Conservation (phyloP, 2,329 filamentous ascomycete species). For the Fusarium abutilonis region DNA sequence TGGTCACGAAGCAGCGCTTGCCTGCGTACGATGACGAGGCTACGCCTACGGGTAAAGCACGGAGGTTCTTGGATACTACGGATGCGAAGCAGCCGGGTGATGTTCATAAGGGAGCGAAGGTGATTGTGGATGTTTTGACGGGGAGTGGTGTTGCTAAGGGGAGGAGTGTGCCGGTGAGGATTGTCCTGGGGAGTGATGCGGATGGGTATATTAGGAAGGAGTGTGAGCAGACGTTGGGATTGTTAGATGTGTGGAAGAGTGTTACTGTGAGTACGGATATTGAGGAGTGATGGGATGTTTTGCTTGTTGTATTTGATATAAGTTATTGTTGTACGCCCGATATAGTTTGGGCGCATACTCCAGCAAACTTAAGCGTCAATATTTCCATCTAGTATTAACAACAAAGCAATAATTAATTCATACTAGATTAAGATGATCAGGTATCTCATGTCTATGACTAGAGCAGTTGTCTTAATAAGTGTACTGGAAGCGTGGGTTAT, state of each 20-base stretch:
- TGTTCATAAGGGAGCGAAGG: constrained; percentile 60
- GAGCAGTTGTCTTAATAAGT: constrained; percentile 35
- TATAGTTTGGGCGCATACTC: too few species aligned
- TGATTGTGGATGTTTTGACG: constrained; percentile 66
- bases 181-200: constrained; percentile 65
- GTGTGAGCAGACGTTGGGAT: constrained; percentile 53
- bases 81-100: constrained; percentile 66
- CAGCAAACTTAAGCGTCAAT: too few species aligned
- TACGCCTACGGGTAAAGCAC: constrained; percentile 44
- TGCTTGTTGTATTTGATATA: too few species aligned
- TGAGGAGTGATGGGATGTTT: neutral
- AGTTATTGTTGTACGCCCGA: too few species aligned
- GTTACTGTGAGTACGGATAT: constrained; percentile 43
- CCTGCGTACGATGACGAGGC: constrained; percentile 48
- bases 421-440: too few species aligned
- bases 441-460: neutral
- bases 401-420: too few species aligned
- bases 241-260: constrained; percentile 61
- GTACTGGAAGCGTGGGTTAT: constrained; percentile 47
- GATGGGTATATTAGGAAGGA: constrained; percentile 55
- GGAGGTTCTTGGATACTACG: constrained; percentile 47
- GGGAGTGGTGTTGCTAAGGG: constrained; percentile 58
- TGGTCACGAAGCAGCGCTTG: constrained; percentile 44
- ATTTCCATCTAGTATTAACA: too few species aligned
- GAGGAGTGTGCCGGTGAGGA: constrained; percentile 60